Base-by-base conservation (phyloP, 2,329 filamentous ascomycete genomes). In the Colletotrichum sp. region DNA sequence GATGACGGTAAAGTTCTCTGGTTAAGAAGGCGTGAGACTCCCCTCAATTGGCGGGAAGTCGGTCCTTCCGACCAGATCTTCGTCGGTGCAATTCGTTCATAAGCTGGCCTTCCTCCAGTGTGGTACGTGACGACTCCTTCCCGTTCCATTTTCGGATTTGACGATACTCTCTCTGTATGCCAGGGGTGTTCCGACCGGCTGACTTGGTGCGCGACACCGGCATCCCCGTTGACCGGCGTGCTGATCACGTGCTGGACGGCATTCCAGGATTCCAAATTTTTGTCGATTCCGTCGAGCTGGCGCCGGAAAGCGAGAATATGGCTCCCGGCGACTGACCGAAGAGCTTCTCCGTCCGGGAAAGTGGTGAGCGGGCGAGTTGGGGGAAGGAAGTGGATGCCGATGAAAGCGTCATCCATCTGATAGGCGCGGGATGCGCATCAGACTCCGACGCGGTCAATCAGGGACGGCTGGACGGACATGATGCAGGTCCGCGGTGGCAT, bases 401-500 rank as follows among this genome's bases (percentile, higher is more conserved):
- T 28, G 34, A 65, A 58, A 66, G 58, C 73, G 70, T 69, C 62
- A 72, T 67, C 48, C 26, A 38, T 48, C 21, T 61, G 26, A 66
- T 18, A 28, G 62, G 52, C 62, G 26, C 21, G 36, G 28, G 18
- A 36, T 60, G 43, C 10, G 30, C 48, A 52, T 36, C 62, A 48
- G 15, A 32, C 48, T 73, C 65, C 64, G 70, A 66, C 64, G 70
- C 48, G 34, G 58, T 60, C 56, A 69, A 68, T 68, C 65, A 73
- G 64, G 64, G 48, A 75, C 48, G 36, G 34, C 34, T 64, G 65
- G 48, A 65, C 62, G 48, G 58, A 75, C 65, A 55, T 43, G 56
- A 76, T 76, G 70, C 70, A 76, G 70, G 73, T 73, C 73, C 70
- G 58, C 58, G 28, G 61, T 28, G 65, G 58, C 21, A 15, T 28